Evolutionary conservation across 495 filamentous ascomycete species (phyloP).

Genomic region (Neurospora cerealis): DNA sequence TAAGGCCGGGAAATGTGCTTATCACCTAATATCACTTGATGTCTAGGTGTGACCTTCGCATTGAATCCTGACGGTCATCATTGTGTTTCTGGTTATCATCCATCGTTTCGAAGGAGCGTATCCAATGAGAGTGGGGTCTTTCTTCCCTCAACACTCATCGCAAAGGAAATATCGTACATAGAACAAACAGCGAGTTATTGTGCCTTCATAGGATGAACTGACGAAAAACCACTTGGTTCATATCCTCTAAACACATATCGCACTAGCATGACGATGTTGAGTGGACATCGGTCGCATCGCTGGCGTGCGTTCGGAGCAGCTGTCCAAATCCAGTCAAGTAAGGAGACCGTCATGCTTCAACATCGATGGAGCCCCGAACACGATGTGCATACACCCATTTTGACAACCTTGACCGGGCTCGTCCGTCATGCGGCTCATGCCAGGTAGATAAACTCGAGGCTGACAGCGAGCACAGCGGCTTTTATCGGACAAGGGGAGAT

Average conservation of each 20-base stretch:
- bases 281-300: not conserved
- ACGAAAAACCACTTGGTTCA: not conserved
- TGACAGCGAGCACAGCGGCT: not conserved
- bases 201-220: not conserved
- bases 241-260: not conserved
- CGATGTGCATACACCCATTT: not conserved
- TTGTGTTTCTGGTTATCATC: not conserved
- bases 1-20: not conserved
- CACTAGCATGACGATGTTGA: not conserved
- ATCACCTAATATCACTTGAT: not conserved
- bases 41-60: not conserved
- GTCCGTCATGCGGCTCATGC: not conserved
- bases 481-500: not conserved
- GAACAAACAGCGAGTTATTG: not conserved
- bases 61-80: not conserved
- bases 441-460: not conserved
- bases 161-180: not conserved
- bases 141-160: not conserved
- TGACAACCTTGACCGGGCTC: not conserved
- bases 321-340: not conserved
- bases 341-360: not conserved
- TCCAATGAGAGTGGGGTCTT: not conserved
- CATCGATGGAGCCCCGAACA: not conserved
- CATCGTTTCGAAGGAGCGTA: not conserved
- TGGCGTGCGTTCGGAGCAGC: not conserved